Percentiles rank a stretch among this genome's conserved stretches.
Evolutionary conservation across 495 filamentous ascomycete genomes (phyloP).

Genomic region (Aspergillus affinis): DNA sequence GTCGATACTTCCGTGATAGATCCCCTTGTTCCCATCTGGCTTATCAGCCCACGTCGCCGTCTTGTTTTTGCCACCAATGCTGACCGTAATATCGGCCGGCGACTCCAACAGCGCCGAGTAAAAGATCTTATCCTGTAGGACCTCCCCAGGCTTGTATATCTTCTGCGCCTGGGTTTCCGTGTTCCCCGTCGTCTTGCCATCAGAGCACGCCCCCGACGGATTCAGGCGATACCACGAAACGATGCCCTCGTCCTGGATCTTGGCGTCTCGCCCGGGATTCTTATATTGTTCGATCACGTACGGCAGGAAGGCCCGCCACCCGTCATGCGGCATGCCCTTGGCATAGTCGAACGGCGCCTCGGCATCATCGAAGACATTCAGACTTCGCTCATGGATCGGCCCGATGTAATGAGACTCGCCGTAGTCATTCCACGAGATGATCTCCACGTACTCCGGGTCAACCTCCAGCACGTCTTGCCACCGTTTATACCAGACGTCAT

Average conservation of each 20-base stretch:
- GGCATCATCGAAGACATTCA: constrained; percentile 43
- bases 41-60: constrained; percentile 34
- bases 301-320: constrained; percentile 56
- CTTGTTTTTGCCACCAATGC: constrained; percentile 44
- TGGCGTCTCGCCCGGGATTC: constrained; percentile 41
- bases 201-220: constrained; percentile 32
- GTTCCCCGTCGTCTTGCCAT: constrained; percentile 39
- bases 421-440: constrained; percentile 70
- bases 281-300: constrained; percentile 67
- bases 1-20: constrained; percentile 52
- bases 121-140: constrained; percentile 37
- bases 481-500: constrained; percentile 68
- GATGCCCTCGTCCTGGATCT: constrained; percentile 49
- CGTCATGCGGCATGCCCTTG: constrained; percentile 50
- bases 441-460: constrained; percentile 60
- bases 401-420: constrained; percentile 78
- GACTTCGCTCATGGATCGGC: constrained; percentile 40
- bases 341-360: constrained; percentile 53
- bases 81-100: constrained; percentile 43
- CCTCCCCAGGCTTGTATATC: constrained; percentile 11
- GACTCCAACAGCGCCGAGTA: constrained; percentile 33
- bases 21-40: constrained; percentile 34
- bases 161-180: constrained; percentile 18
- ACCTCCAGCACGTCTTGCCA: constrained; percentile 66
- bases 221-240: constrained; percentile 65